A percentile compares a stretch with the other conserved stretches of the same genome.
These are phyloP conservation scores for Kwoniella shivajii DNA, from an alignment of 1,284 basidiomycete species.

Conservation along the genomic window DNA sequence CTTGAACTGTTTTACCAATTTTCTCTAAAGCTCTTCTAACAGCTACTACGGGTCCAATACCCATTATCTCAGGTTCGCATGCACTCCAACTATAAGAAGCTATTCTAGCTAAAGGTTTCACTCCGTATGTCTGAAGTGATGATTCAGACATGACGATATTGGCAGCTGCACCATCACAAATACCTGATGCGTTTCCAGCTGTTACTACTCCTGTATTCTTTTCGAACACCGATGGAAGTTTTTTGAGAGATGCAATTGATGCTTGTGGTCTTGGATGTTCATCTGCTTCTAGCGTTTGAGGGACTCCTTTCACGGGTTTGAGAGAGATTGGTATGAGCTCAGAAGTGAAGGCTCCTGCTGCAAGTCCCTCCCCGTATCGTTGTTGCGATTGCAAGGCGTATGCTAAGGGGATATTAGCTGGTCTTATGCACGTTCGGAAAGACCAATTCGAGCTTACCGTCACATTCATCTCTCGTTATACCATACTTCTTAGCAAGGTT, in stretches of 20 bases:
- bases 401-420: constrained; percentile 24
- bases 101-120: constrained; percentile 59
- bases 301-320: constrained; percentile 51
- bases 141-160: constrained; percentile 60
- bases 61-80: constrained; percentile 62
- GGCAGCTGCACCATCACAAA: constrained; percentile 61
- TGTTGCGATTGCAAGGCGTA: constrained; percentile 61
- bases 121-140: constrained; percentile 54
- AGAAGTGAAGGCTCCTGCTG: constrained; percentile 56
- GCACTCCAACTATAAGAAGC: constrained; percentile 59
- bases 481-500: constrained; percentile 60
- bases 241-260: constrained; percentile 55
- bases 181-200: constrained; percentile 60
- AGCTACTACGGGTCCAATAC: constrained; percentile 59
- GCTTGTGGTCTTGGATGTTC: constrained; percentile 60
- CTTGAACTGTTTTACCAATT: constrained; percentile 49
- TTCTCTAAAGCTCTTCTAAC: constrained; percentile 40
- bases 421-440: background rate
- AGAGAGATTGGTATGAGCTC: constrained; percentile 59
- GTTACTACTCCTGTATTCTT: constrained; percentile 58
- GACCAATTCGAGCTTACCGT: constrained; percentile 41
- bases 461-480: constrained; percentile 59
- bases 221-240: constrained; percentile 59
- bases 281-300: constrained; percentile 51
- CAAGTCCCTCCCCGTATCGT: constrained; percentile 59